phyloP scores from a whole-genome alignment of 2,329 filamentous ascomycete species.

The Microthyrium microscopicum region DNA sequence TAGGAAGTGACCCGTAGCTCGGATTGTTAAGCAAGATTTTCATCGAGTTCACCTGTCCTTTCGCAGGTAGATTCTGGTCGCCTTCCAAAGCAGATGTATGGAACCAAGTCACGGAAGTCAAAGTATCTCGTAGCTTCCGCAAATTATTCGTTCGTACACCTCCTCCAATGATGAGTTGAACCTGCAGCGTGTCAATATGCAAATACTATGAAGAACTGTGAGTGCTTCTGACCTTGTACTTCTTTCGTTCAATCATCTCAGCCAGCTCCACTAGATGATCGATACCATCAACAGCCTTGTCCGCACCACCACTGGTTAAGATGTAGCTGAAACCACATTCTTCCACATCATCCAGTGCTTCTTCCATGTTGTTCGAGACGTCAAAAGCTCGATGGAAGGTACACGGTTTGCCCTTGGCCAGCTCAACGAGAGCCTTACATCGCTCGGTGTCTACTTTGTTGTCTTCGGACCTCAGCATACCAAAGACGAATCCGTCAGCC shows the following conservation, averaged over 20 bases:
- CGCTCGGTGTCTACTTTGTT: not conserved
- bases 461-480: not conserved
- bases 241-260: not conserved
- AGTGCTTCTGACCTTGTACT: slow-evolving; percentile 14
- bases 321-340: slow-evolving; percentile 29
- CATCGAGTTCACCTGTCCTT: no score
- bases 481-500: slow-evolving; percentile 6
- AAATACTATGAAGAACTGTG: no score
- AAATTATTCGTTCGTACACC: slow-evolving; percentile 32
- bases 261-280: slow-evolving; percentile 17
- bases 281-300: slow-evolving; percentile 20
- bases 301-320: slow-evolving; percentile 30
- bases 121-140: slow-evolving; percentile 15
- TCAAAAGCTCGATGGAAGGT: slow-evolving; percentile 6
- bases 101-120: slow-evolving; percentile 19
- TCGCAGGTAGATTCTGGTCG: no score
- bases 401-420: not conserved
- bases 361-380: not conserved
- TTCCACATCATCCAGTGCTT: slow-evolving; percentile 22
- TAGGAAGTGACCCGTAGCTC: no score
- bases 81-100: slow-evolving; percentile 33
- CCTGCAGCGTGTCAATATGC: no score
- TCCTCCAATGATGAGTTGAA: slow-evolving; percentile 34
- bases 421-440: not conserved
- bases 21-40: no score